Percentiles rank a stretch among this genome's conserved stretches.
phyloP scores from a whole-genome alignment of 2,329 filamentous ascomycete genomes.

The Cladosporium oxysporum region DNA sequence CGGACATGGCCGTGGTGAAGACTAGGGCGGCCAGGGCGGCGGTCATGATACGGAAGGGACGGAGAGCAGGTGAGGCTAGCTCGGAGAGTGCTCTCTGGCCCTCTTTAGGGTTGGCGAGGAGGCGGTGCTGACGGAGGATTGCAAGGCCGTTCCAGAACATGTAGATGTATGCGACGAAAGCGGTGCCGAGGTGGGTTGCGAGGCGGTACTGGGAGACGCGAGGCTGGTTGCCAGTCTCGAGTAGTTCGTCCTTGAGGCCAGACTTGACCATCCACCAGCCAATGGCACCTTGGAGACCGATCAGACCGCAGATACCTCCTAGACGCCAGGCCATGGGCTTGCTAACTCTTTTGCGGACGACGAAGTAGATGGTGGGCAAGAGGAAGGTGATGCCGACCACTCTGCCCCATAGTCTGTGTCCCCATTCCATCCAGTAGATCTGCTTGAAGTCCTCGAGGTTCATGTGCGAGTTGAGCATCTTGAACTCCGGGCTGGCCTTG shows the following conservation, averaged over 20 bases:
- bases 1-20: slow-evolving; percentile 90
- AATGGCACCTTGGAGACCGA: slow-evolving; percentile 91
- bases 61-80: slow-evolving; percentile 68
- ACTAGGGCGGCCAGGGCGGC: slow-evolving; percentile 71
- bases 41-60: slow-evolving; percentile 71
- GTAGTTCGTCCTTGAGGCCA: slow-evolving; percentile 91
- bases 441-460: slow-evolving; percentile 91
- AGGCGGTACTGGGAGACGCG: slow-evolving; percentile 94
- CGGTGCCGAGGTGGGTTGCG: slow-evolving; percentile 83
- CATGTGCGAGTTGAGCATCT: slow-evolving; percentile 91
- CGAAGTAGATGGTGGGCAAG: slow-evolving; percentile 83
- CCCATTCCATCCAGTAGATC: slow-evolving; percentile 99
- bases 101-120: slow-evolving; percentile 68
- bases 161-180: slow-evolving; percentile 88
- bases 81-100: slow-evolving; percentile 55
- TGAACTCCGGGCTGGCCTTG: slow-evolving; percentile 87
- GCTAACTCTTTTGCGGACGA: slow-evolving; percentile 76
- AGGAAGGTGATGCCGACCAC: slow-evolving; percentile 89
- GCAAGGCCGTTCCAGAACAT: slow-evolving; percentile 90
- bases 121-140: slow-evolving; percentile 74
- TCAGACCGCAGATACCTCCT: slow-evolving; percentile 79
- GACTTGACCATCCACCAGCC: slow-evolving; percentile 99
- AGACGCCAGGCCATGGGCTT: slow-evolving; percentile 75
- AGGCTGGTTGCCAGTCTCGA: slow-evolving; percentile 85
- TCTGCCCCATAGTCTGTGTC: slow-evolving; percentile 90